Percentiles rank a stretch among this genome's conserved stretches.
Conservation (phyloP, 805 yeast species). For the Candida silvatica region DNA sequence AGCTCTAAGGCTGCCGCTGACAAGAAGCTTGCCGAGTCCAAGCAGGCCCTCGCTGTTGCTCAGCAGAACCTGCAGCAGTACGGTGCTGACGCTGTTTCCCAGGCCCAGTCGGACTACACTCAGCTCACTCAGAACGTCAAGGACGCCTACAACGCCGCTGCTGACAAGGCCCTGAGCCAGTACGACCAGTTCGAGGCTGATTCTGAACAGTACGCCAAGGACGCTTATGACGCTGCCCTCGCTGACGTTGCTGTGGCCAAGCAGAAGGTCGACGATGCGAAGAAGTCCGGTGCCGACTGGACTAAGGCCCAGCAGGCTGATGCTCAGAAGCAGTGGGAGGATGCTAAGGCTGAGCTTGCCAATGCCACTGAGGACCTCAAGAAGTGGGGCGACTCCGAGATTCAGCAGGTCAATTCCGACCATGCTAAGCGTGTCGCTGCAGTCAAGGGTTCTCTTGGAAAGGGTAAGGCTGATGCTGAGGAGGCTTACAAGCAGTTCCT, state of each 20-base stretch:
- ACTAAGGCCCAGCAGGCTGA: background rate
- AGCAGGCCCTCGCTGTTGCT: slow-evolving; percentile 1
- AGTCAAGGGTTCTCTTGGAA: background rate
- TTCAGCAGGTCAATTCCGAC: background rate
- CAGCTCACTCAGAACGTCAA: slow-evolving; percentile 1
- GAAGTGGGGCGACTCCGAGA: background rate
- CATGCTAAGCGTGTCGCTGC: background rate
- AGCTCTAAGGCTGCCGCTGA: slow-evolving; percentile 26
- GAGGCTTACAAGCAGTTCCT: background rate
- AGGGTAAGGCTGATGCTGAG: background rate
- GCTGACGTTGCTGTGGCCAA: slow-evolving; percentile 1
- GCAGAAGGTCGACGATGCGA: background rate
- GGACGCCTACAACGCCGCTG: background rate
- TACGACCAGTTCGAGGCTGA: background rate
- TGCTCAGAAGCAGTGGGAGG: slow-evolving; percentile 2
- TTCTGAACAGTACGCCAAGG: background rate
- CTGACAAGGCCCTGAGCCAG: background rate
- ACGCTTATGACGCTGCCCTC: slow-evolving; percentile 1
- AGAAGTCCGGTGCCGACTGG: background rate
- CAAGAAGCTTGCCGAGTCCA: slow-evolving; percentile 16
- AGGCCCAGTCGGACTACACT: slow-evolving; percentile 9
- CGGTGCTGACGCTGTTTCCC: slow-evolving; percentile 15
- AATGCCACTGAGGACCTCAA: background rate
- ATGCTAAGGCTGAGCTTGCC: background rate
- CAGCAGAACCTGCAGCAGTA: slow-evolving; percentile 12